phyloP scores from a whole-genome alignment of 2,329 filamentous ascomycete genomes.

The Claviceps sp. region DNA sequence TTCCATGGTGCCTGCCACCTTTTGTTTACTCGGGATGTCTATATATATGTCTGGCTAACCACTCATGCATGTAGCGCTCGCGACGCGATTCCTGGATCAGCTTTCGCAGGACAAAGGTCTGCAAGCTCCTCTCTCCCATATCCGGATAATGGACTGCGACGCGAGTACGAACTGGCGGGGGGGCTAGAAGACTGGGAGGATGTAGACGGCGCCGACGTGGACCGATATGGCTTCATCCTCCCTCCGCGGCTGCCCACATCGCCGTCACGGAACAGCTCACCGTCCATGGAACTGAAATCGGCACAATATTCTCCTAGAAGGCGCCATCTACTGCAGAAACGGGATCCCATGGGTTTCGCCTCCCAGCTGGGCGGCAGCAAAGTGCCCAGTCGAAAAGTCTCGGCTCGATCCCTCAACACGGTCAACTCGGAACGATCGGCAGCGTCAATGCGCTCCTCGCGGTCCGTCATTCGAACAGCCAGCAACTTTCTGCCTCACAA shows the following conservation, averaged over 20 bases:
- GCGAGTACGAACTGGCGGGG: conserved; percentile 37
- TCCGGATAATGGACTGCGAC: conserved; percentile 23
- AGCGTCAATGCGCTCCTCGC: conserved; percentile 37
- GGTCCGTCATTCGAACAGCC: conserved; percentile 42
- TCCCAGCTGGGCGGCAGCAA: conserved; percentile 26
- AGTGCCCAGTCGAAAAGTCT: conserved; percentile 40
- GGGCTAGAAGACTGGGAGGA: conserved; percentile 57
- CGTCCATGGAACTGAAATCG: conserved; percentile 28
- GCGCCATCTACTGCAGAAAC: conserved; percentile 30
- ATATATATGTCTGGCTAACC: neutral
- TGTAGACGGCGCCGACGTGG: conserved; percentile 45
- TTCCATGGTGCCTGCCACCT: neutral
- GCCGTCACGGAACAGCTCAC: conserved; percentile 27
- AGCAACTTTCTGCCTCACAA: conserved; percentile 48
- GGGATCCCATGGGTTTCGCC: conserved; percentile 23
- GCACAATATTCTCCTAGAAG: conserved; percentile 31
- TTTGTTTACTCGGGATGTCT: neutral
- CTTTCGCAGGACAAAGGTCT: conserved; percentile 25
- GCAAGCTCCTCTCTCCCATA: conserved; percentile 29
- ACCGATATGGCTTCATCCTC: conserved; percentile 56
- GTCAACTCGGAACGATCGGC: conserved; percentile 39
- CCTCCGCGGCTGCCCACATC: conserved; percentile 26
- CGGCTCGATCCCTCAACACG: conserved; percentile 44
- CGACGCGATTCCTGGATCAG: conserved; percentile 17
- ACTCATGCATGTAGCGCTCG: conserved; percentile 2